Evolutionary conservation across 2,329 filamentous ascomycete species (phyloP).

Genomic region (Epichloe sylvatica): DNA sequence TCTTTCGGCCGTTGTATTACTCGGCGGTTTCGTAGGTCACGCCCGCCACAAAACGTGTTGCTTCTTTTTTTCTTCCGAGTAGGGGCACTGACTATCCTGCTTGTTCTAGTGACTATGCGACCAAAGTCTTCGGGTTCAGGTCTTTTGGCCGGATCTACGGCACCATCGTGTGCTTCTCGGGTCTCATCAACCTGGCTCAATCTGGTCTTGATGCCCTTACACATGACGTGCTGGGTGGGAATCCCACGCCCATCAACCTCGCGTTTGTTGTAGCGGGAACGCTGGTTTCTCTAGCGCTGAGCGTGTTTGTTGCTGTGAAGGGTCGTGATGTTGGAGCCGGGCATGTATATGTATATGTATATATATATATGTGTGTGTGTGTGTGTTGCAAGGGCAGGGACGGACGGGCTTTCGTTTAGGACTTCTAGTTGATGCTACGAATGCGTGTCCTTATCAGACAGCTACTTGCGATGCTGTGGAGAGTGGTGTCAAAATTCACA

Average conservation of each 20-base stretch:
- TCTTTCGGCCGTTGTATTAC: slow-evolving; percentile 65
- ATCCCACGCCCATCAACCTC: slow-evolving; percentile 52
- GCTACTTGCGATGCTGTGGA: too few relatives aligned
- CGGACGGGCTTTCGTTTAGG: too few relatives aligned
- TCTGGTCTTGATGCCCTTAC: slow-evolving; percentile 55
- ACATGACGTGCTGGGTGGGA: slow-evolving; percentile 32
- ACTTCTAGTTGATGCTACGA: too few relatives aligned
- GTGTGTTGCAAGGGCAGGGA: too few relatives aligned
- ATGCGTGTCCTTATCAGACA: too few relatives aligned
- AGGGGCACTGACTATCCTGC: slow-evolving; percentile 4
- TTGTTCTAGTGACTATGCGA: slow-evolving; percentile 46
- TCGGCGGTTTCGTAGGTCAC: slow-evolving; percentile 49
- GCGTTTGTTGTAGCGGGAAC: slow-evolving; percentile 39
- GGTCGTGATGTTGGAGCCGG: too few relatives aligned
- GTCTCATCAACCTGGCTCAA: slow-evolving; percentile 57
- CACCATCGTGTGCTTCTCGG: slow-evolving; percentile 58
- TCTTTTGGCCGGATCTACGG: slow-evolving; percentile 72
- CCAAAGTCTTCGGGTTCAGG: slow-evolving; percentile 71
- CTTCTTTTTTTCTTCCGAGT: not conserved
- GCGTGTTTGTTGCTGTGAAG: not conserved
- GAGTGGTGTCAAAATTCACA: too few relatives aligned
- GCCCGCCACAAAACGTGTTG: not conserved
- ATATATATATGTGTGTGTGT: too few relatives aligned
- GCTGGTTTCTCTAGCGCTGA: not conserved
- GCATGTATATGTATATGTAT: too few relatives aligned